These are phyloP conservation scores for Mycena chlorophos DNA, from an alignment of 768 basidiomycete genomes.

Conservation along the genomic window DNA sequence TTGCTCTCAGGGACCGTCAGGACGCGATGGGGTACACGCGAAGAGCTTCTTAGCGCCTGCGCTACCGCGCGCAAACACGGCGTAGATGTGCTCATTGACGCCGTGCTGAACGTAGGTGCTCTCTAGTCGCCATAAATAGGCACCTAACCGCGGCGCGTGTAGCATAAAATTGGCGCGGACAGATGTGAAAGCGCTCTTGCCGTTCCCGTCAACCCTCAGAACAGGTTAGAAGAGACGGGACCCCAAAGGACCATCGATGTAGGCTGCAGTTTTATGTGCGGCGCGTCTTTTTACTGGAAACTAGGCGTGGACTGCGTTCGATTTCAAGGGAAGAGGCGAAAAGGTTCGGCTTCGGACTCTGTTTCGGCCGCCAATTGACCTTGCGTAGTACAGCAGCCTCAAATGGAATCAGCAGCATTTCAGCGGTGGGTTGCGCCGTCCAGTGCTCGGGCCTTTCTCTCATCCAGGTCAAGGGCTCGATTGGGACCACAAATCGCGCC, in stretches of 20 bases:
- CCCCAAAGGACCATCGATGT: conserved; percentile 69
- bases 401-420: conserved; percentile 81
- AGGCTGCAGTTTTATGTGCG: conserved; percentile 10
- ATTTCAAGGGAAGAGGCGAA: conserved; percentile 73
- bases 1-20: conserved; percentile 34
- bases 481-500: conserved; percentile 71
- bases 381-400: conserved; percentile 62
- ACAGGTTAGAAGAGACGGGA: conserved; percentile 64
- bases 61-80: conserved; percentile 63
- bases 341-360: conserved; percentile 47
- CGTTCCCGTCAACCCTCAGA: conserved; percentile 66
- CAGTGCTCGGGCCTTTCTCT: background rate
- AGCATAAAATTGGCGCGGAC: conserved; percentile 90
- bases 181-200: conserved; percentile 66
- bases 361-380: background rate
- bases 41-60: conserved; percentile 73
- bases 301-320: conserved; percentile 85
- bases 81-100: conserved; percentile 80
- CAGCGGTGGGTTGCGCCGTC: conserved; percentile 49
- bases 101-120: conserved; percentile 76
- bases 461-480: conserved; percentile 58
- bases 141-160: conserved; percentile 11
- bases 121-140: background rate
- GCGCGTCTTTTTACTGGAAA: conserved; percentile 7
- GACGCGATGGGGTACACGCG: conserved; percentile 88